Evolutionary conservation across 768 basidiomycete species (phyloP), one percentile per base, ranked within the genome.

Genomic region (Rossbeevera mucosa): DNA sequence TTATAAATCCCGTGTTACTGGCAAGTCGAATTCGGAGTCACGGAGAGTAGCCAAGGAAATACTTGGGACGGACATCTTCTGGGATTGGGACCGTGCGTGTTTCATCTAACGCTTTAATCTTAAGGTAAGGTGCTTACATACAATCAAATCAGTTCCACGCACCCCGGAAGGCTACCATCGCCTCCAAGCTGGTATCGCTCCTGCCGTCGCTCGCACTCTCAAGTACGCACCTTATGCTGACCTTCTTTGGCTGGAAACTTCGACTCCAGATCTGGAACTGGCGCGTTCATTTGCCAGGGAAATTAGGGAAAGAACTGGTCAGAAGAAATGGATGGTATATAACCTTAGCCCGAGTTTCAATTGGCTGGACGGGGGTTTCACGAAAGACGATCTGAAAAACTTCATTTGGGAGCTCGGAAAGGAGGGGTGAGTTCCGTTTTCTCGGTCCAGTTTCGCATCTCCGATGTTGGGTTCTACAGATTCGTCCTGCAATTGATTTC

Each of bases 321-420:
- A 58, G 48, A 52, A 52, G 56, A 90, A 85, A 62, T 85, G 82
- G 83, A 81, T 96, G 59, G 92, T 95, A 20, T 96, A 94, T 66
- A 96, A 95, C 66, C 72, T 96, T 52, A 93, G 91, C 61, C 94
- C 93, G 5, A 91, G 90, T 63, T 95, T 95, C 75, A 93, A 94
- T 67, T 95, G 92, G 93, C 73, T 81, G n/a, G 78, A 76, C 22
- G 83, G 86, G 60, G 91, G 91, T 13, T 94, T 88, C 69, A 79
- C 79, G 41, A 81, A 91, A 57, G 72, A 76, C 5, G 86, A 85
- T 56, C 67, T 95, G 59, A 92, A 88, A 77, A 81, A 79, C 67
- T 94, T 94, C 63, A 74, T 93, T 41, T 93, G 91, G 89, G 89
- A 94, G 42, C 77, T 95, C 46, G 92, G 81, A 14, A 90, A 91